Evolutionary conservation across 345 rosid species (phyloP).

Genomic region (Erodium maritimum): DNA sequence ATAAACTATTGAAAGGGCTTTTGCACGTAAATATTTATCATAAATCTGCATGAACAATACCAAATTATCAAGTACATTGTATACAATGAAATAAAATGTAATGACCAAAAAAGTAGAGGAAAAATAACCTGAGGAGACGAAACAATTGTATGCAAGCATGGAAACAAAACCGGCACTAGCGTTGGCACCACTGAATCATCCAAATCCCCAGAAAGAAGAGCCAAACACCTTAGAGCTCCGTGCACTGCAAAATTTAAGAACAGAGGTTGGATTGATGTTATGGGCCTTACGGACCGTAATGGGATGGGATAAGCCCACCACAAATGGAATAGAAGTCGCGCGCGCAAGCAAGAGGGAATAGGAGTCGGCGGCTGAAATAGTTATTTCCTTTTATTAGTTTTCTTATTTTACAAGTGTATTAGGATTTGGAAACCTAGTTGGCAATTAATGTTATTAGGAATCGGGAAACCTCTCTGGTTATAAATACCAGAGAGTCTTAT

Average conservation of each 20-base stretch:
- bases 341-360: no score
- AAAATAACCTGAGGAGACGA: slow-evolving; percentile 67
- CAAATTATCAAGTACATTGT: neutral
- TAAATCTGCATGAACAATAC: slow-evolving; percentile 39
- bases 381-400: no score
- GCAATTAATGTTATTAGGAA: no score
- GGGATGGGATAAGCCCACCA: no score
- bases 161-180: slow-evolving; percentile 66
- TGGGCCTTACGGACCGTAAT: no score
- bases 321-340: no score
- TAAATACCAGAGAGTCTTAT: no score
- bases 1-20: slow-evolving; percentile 77
- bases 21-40: slow-evolving; percentile 52
- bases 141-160: slow-evolving; percentile 64
- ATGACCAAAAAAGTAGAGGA: neutral
- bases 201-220: slow-evolving; percentile 73
- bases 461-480: no score
- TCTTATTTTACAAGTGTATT: no score
- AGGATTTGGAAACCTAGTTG: no score
- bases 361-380: no score
- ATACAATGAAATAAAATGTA: neutral
- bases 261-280: neutral
- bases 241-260: slow-evolving; percentile 39
- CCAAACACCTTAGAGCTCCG: slow-evolving; percentile 81
- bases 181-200: slow-evolving; percentile 71